Evolutionary conservation across 257 asterid genomes (phyloP).

Genomic region (Nicotiana otophora): DNA sequence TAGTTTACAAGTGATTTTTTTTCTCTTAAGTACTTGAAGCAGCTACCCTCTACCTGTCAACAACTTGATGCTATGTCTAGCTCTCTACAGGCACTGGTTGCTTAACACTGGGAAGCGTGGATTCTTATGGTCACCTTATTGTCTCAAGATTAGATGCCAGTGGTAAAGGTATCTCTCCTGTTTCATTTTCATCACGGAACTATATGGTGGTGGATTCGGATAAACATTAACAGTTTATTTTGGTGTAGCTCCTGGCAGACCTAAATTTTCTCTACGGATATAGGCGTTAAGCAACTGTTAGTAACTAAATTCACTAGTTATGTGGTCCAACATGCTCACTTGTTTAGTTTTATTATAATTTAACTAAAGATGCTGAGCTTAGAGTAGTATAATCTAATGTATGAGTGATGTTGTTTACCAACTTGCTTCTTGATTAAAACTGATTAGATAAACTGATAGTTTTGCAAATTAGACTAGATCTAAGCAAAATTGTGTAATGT

Average conservation of each 20-base stretch:
- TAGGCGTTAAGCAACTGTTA: background rate
- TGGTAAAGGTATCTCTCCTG: slow-evolving; percentile 36
- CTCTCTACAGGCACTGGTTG: slow-evolving; percentile 43
- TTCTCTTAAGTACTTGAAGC: background rate
- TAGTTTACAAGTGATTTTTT: background rate
- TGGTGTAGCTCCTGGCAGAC: background rate
- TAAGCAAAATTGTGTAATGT: background rate
- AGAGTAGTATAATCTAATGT: background rate
- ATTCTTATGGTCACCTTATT: slow-evolving; percentile 77
- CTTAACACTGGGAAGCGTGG: slow-evolving; percentile 83
- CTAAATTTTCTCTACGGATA: background rate
- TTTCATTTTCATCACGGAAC: background rate
- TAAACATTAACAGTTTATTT: background rate
- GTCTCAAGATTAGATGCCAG: slow-evolving; percentile 64
- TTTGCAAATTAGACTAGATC: background rate
- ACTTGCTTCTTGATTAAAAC: background rate
- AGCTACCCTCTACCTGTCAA: background rate
- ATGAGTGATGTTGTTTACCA: background rate
- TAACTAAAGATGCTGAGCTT: background rate
- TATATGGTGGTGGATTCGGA: background rate
- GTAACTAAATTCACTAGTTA: background rate
- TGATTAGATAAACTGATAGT: background rate
- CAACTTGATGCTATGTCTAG: slow-evolving; percentile 5
- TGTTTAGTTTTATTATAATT: background rate
- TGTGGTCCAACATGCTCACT: background rate